Percentiles rank a stretch among this genome's conserved stretches.
phyloP scores from a whole-genome alignment of 2,329 filamentous ascomycete species.

The Drechslerella coelobrocha region DNA sequence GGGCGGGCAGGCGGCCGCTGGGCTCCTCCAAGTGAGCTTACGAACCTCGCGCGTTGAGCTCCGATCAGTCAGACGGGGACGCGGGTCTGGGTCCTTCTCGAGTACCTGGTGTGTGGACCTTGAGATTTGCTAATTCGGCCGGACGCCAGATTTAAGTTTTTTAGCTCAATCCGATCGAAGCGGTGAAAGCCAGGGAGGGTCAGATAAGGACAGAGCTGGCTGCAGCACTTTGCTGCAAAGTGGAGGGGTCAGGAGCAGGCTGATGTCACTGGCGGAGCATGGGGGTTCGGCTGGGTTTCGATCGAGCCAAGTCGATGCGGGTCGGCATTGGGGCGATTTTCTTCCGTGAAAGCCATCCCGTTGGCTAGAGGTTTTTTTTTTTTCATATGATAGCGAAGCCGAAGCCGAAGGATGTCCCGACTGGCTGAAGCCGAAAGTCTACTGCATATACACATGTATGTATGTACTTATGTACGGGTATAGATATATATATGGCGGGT shows the following conservation, averaged over 20 bases:
- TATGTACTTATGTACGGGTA: too few relatives aligned
- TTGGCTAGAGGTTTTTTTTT: conserved; percentile 23
- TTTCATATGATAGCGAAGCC: conserved; percentile 19
- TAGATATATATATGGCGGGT: too few relatives aligned
- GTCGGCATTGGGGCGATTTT: conserved; percentile 44
- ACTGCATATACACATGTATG: background rate
- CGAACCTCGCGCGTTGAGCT: conserved; percentile 1
- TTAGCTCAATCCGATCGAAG: background rate
- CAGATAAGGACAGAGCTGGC: conserved; percentile 4
- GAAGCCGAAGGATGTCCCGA: conserved; percentile 8
- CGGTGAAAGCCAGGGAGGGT: background rate
- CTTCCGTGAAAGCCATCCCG: conserved; percentile 9
- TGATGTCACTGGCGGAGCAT: conserved; percentile 45
- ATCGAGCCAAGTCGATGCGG: conserved; percentile 8
- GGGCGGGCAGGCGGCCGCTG: background rate
- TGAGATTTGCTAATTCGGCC: background rate
- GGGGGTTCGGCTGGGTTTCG: conserved; percentile 1
- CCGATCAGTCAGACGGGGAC: background rate
- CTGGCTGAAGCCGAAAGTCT: background rate
- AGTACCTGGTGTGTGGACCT: background rate
- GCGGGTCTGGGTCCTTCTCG: background rate
- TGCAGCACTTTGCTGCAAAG: conserved; percentile 10
- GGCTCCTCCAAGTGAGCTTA: background rate
- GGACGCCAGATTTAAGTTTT: background rate
- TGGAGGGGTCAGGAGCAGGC: conserved; percentile 30